Evolutionary conservation across 495 filamentous ascomycete genomes (phyloP).

Genomic region (Aspergillus carlsbadensis): DNA sequence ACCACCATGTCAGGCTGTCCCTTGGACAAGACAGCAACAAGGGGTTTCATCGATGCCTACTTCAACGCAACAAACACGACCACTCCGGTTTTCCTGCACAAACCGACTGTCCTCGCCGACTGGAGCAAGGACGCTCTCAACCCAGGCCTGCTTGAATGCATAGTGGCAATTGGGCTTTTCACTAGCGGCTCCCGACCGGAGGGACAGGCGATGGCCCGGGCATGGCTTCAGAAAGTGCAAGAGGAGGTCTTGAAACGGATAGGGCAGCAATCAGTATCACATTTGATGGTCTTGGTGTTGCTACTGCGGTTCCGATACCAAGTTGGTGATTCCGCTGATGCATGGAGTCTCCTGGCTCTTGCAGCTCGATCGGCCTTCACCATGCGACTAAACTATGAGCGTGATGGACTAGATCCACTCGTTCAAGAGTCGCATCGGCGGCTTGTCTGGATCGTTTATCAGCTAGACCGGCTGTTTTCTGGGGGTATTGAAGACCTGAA

Average conservation of each 20-base stretch:
- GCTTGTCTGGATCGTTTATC: not conserved
- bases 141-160: not conserved
- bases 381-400: conserved; percentile 1
- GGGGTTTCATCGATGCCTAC: not conserved
- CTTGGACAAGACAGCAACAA: not conserved
- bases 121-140: not conserved
- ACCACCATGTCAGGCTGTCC: not conserved
- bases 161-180: conserved; percentile 1
- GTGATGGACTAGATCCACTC: not conserved
- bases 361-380: conserved; percentile 5
- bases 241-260: not conserved
- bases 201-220: not conserved
- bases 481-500: not conserved
- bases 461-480: not conserved
- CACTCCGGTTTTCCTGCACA: not conserved
- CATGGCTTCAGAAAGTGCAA: not conserved
- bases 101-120: not conserved
- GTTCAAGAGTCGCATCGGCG: not conserved
- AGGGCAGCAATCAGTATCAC: not conserved
- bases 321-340: not conserved
- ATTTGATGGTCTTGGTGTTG: not conserved
- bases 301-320: not conserved
- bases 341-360: not conserved
- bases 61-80: not conserved
- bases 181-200: not conserved